phyloP scores from a whole-genome alignment of 371 early-diverging fungal species.

The Haplosporangium sp. region DNA sequence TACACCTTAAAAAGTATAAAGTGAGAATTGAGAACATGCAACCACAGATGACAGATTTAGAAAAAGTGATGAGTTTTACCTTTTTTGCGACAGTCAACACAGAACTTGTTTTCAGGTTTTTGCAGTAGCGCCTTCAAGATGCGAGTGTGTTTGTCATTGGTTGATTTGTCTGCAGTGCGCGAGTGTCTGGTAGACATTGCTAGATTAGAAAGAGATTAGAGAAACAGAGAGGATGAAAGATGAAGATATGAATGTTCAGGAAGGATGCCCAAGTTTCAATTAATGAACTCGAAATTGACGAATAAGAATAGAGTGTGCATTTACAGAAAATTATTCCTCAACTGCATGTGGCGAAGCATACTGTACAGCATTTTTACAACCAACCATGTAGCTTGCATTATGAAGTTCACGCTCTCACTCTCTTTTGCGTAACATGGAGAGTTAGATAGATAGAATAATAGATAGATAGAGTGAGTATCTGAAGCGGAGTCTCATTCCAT shows the following conservation, averaged over 20 bases:
- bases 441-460: no score
- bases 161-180: constrained; percentile 78
- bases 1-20: background rate
- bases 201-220: background rate
- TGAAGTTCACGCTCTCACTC: no score
- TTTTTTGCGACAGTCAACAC: constrained; percentile 87
- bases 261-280: background rate
- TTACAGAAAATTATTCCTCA: background rate
- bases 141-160: constrained; percentile 77
- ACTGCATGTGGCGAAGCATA: background rate
- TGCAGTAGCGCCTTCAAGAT: constrained; percentile 80
- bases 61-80: constrained; percentile 58
- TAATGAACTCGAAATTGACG: background rate
- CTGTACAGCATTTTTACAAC: background rate
- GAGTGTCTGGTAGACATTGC: constrained; percentile 80
- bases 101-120: constrained; percentile 78
- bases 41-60: background rate
- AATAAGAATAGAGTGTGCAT: background rate
- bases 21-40: background rate
- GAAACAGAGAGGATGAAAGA: background rate
- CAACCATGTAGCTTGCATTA: background rate
- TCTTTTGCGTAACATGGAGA: no score
- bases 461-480: no score
- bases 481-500: no score
- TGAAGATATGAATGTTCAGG: constrained; percentile 1